Base-by-base conservation (phyloP, 257 asterid genomes). In the Fraxinus quadrangulata region DNA sequence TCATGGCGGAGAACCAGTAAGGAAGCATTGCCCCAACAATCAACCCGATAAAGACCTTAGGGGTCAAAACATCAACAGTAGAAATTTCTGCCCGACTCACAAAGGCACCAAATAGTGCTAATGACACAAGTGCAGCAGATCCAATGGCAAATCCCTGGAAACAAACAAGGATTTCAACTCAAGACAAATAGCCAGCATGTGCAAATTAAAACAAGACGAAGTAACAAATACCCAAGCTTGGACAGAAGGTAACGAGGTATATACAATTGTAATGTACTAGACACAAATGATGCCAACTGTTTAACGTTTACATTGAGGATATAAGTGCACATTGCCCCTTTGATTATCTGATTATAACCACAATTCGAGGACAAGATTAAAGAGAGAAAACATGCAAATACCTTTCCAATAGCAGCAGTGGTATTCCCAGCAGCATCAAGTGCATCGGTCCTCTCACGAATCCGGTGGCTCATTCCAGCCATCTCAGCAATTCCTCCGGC, bases 401-500 rank as follows among this genome's bases (percentile, higher is more conserved):
- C 98, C 97, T 93, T 93, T 70, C 98, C 98, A 36, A 93, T 93
- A 8, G 98, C 98, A 77, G 98, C 98, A 67, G 98, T 93, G 77
- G 98, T 93, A 78, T 93, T 93, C 21, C 98, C 98, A 80, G 98
- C 98, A 72, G 98, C 96, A 87, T 93, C 98, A 65, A 93, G 98
- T 71, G 98, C 98, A 80, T 93, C 98, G 23, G 98, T 93, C 83
- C 98, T 85, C 87, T 91, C 98, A 63, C 98, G 93, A 71, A 93
- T 93, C 59, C 85, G 83, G 88, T 90, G 97, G 86, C 93, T 93
- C 98, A 93, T 93, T 34, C 98, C 97, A 69, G 98, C 98, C 98
- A 93, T 93, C 89, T 93, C 97, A 79, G 98, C 98, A 28, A 93
- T 93, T 54, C 98, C 98, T 51, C 98, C 98, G 67, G 98, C 98